Conservation (phyloP, 352 stramenopile genomes). For the Pythium insidiosum region DNA sequence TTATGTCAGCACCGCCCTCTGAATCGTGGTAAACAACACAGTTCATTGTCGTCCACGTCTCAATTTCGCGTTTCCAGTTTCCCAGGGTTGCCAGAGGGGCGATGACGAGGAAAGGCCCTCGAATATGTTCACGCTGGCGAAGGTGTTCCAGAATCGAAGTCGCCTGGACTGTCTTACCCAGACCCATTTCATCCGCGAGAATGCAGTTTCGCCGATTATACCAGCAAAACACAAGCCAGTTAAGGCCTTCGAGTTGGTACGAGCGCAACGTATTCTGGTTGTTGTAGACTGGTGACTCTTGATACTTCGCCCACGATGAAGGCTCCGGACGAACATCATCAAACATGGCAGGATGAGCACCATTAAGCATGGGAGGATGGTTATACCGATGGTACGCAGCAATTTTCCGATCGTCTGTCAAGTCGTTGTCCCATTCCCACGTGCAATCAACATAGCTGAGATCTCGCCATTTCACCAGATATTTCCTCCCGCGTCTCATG, state of each 20-base stretch:
- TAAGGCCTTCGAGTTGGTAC: conserved; percentile 98
- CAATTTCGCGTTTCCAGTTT: conserved; percentile 99
- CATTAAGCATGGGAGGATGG: conserved; percentile 77
- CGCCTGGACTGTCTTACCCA: conserved; percentile 90
- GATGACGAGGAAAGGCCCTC: conserved; percentile 97
- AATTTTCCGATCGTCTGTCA: conserved; percentile 88
- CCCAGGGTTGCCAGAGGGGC: conserved; percentile 96
- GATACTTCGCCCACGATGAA: conserved; percentile 82
- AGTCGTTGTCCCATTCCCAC: conserved; percentile 87
- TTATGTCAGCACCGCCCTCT: conserved; percentile 84
- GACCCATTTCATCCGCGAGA: conserved; percentile 83
- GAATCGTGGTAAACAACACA: conserved; percentile 98
- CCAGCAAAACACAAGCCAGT: conserved; percentile 98
- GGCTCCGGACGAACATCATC: conserved; percentile 75
- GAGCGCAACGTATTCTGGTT: conserved; percentile 93
- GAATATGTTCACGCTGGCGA: conserved; percentile 85
- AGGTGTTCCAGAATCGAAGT: conserved; percentile 95
- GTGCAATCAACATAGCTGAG: conserved; percentile 86
- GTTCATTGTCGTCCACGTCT: conserved; percentile 98
- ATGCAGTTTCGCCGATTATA: conserved; percentile 95
- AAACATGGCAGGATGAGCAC: conserved; percentile 74
- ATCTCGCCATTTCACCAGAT: conserved; percentile 89
- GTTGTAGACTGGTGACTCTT: conserved; percentile 85
- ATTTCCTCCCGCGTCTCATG: conserved; percentile 84
- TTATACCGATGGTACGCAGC: conserved; percentile 82